Percentiles rank a stretch among this genome's conserved stretches.
Conservation (phyloP, 306 rosid species). For the Benincasa hispida region DNA sequence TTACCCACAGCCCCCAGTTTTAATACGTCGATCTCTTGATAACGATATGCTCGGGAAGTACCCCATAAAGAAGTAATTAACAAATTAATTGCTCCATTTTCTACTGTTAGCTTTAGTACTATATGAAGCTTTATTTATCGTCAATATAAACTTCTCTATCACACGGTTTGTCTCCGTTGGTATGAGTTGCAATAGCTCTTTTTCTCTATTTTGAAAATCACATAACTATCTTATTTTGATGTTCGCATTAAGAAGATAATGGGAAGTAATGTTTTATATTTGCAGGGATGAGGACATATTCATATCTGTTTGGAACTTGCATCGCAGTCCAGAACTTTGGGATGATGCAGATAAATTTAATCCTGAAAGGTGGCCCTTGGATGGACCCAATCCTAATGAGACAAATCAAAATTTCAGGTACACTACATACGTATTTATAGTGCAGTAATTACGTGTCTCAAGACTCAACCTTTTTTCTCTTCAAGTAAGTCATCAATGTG, state of each 20-base stretch:
- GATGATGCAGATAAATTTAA: slow-evolving; percentile 70
- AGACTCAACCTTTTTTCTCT: background rate
- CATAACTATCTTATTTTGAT: background rate
- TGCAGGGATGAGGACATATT: slow-evolving; percentile 91
- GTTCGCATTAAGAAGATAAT: background rate
- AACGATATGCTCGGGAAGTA: slow-evolving; percentile 64
- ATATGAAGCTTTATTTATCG: background rate
- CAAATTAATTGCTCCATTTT: background rate
- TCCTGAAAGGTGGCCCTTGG: slow-evolving; percentile 95
- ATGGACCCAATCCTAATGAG: slow-evolving; percentile 95
- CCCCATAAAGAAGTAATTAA: slow-evolving; percentile 56
- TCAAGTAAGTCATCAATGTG: background rate
- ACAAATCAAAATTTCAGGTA: slow-evolving; percentile 88
- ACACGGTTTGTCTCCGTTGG: background rate
- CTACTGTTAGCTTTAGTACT: background rate
- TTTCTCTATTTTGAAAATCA: background rate
- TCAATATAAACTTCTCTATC: background rate
- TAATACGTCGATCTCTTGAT: slow-evolving; percentile 81
- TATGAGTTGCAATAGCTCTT: background rate
- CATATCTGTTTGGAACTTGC: slow-evolving; percentile 89
- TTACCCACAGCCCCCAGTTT: slow-evolving; percentile 96
- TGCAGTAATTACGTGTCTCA: background rate
- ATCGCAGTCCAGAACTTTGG: slow-evolving; percentile 77
- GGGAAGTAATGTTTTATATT: slow-evolving; percentile 4
- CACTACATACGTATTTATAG: background rate